These are phyloP conservation scores for Tubosaeta sp. DNA, from an alignment of 768 basidiomycete species.

Conservation along the genomic window DNA sequence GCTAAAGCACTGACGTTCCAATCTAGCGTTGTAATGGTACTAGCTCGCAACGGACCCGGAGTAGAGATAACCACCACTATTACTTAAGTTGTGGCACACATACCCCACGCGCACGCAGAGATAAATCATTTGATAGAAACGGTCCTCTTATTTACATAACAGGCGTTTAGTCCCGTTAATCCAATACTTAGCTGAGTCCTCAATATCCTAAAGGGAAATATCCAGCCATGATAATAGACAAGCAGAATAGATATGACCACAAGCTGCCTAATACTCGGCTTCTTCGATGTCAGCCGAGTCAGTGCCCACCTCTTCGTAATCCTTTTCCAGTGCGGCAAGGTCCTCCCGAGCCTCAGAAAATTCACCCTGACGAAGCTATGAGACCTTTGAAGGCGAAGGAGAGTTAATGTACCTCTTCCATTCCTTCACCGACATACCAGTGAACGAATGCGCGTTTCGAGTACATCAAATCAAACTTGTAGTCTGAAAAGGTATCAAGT, in stretches of 20 bases:
- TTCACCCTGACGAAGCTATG: constrained; percentile 59
- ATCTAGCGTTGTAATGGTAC: constrained; percentile 27
- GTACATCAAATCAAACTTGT: constrained; percentile 98
- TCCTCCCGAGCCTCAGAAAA: constrained; percentile 98
- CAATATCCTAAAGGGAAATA: constrained; percentile 5
- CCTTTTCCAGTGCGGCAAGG: constrained; percentile 94
- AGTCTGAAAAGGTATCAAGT: constrained; percentile 47
- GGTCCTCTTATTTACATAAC: background rate
- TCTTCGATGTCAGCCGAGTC: constrained; percentile 68
- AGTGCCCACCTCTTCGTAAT: constrained; percentile 85
- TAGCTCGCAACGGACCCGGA: constrained; percentile 29
- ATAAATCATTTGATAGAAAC: background rate
- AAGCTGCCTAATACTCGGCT: constrained; percentile 42
- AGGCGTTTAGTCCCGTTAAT: background rate
- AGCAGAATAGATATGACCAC: background rate
- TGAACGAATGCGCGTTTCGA: constrained; percentile 91
- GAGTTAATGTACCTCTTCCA: constrained; percentile 71
- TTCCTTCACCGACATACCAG: constrained; percentile 98
- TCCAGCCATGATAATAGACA: constrained; percentile 5
- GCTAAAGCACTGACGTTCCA: background rate
- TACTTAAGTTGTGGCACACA: constrained; percentile 3
- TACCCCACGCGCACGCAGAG: background rate
- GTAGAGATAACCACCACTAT: constrained; percentile 34
- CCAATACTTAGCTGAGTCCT: constrained; percentile 9
- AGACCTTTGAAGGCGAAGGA: constrained; percentile 4